Evolutionary conservation across 2,329 filamentous ascomycete species (phyloP).

Genomic region (Mycosphaerella sp.): DNA sequence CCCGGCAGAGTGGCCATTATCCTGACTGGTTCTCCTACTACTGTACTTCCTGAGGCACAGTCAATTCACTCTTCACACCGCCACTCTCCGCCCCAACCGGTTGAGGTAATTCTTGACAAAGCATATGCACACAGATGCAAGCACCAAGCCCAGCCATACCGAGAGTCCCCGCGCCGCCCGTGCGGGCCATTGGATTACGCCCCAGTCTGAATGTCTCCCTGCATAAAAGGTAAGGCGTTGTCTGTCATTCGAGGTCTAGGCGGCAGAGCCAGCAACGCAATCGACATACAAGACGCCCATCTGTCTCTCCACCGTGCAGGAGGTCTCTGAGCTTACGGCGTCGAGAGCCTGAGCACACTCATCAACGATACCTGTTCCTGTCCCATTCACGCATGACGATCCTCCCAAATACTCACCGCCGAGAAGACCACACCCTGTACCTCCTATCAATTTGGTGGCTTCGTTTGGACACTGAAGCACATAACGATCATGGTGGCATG

Average conservation of each 20-base stretch:
- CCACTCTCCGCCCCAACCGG: conserved; percentile 1
- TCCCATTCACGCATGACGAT: no score
- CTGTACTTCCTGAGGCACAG: no score
- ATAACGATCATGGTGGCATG: background rate
- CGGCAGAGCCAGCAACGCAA: no score
- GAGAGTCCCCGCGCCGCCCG: background rate
- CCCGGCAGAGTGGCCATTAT: background rate
- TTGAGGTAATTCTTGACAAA: conserved; percentile 1
- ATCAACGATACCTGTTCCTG: no score
- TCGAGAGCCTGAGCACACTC: background rate
- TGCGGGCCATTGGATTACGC: background rate
- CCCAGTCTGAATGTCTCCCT: background rate
- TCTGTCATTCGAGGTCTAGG: background rate
- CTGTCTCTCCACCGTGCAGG: background rate
- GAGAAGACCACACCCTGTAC: no score
- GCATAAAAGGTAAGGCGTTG: no score
- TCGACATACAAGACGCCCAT: background rate
- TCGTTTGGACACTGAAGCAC: conserved; percentile 1
- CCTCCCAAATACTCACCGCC: background rate
- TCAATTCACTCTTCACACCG: background rate
- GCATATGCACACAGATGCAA: conserved; percentile 7
- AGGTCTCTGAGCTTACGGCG: background rate
- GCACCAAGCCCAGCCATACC: conserved; percentile 2
- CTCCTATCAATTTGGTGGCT: background rate
- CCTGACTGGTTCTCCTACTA: no score